These are phyloP conservation scores for Lodderomyces elongisporus DNA, from an alignment of 1,139 yeast species.

Conservation along the genomic window DNA sequence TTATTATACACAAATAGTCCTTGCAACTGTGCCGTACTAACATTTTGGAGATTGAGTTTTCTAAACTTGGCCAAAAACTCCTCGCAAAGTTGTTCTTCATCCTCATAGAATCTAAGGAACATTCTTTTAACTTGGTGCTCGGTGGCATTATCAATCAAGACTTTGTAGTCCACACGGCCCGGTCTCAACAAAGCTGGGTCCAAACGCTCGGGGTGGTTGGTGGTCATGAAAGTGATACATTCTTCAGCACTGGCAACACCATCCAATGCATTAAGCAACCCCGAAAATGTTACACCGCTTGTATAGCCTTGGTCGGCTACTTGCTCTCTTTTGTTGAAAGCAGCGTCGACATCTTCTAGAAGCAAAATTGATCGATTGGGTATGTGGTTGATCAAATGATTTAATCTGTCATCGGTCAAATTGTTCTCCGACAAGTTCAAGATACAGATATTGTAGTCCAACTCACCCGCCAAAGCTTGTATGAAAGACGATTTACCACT, in stretches of 20 bases:
- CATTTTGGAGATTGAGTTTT: constrained; percentile 46
- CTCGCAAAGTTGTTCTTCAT: constrained; percentile 55
- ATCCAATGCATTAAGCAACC: constrained; percentile 86
- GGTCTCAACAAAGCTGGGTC: constrained; percentile 89
- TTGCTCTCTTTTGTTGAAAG: constrained; percentile 80
- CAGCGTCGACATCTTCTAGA: constrained; percentile 93
- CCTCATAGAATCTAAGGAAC: constrained; percentile 85
- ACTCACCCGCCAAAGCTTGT: constrained; percentile 93
- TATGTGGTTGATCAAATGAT: constrained; percentile 92
- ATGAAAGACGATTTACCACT: constrained; percentile 94
- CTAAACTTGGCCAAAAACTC: constrained; percentile 53
- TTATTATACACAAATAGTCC: constrained; percentile 94
- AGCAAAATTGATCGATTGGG: constrained; percentile 84
- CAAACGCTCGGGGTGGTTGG: constrained; percentile 89
- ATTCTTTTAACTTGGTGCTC: constrained; percentile 71
- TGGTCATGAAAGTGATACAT: constrained; percentile 94
- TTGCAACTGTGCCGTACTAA: constrained; percentile 92
- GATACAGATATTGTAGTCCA: constrained; percentile 93
- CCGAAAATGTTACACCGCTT: constrained; percentile 93
- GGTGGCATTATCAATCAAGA: constrained; percentile 79
- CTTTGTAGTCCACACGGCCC: constrained; percentile 88
- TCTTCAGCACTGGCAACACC: constrained; percentile 99
- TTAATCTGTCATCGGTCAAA: constrained; percentile 87
- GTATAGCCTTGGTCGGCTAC: constrained; percentile 66
- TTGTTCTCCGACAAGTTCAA: constrained; percentile 86